These are phyloP conservation scores for Alternaria dauci DNA, from an alignment of 2,329 filamentous ascomycete genomes.

Conservation along the genomic window DNA sequence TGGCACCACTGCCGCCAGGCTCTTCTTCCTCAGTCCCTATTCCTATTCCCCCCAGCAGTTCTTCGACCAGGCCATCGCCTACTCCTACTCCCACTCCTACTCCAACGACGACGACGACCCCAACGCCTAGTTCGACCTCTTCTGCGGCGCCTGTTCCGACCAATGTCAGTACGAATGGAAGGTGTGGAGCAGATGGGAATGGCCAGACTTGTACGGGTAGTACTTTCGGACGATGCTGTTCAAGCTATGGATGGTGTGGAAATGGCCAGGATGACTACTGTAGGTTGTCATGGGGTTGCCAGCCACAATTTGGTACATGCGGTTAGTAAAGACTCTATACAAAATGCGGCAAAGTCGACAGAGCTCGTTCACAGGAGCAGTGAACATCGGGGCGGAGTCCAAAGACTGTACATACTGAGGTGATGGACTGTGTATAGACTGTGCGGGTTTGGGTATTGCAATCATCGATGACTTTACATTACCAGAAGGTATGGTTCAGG, in stretches of 20 bases:
- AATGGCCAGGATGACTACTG: conserved; percentile 31
- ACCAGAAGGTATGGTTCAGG: neutral
- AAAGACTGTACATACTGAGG: neutral
- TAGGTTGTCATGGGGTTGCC: conserved; percentile 29
- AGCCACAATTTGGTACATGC: conserved; percentile 34
- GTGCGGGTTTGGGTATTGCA: neutral
- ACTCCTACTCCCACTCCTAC: conserved; percentile 22
- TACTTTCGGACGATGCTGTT: conserved; percentile 38
- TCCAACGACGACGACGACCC: conserved; percentile 20
- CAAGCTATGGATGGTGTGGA: conserved; percentile 39
- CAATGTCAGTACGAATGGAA: conserved; percentile 37
- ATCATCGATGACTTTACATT: neutral
- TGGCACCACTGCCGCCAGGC: conserved; percentile 24
- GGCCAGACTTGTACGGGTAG: conserved; percentile 34
- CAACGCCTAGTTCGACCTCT: conserved; percentile 24
- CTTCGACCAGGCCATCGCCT: conserved; percentile 21
- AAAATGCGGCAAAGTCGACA: neutral
- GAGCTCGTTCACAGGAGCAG: neutral
- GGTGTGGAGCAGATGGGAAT: conserved; percentile 36
- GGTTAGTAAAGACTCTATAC: neutral
- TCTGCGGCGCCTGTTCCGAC: conserved; percentile 26
- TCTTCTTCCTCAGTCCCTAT: conserved; percentile 22
- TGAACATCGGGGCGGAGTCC: neutral
- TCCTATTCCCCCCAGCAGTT: conserved; percentile 8
- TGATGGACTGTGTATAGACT: neutral